Percentiles rank a stretch among this genome's conserved stretches.
Conservation (phyloP, 2,329 filamentous ascomycete species). For the Lojkania enalia region DNA sequence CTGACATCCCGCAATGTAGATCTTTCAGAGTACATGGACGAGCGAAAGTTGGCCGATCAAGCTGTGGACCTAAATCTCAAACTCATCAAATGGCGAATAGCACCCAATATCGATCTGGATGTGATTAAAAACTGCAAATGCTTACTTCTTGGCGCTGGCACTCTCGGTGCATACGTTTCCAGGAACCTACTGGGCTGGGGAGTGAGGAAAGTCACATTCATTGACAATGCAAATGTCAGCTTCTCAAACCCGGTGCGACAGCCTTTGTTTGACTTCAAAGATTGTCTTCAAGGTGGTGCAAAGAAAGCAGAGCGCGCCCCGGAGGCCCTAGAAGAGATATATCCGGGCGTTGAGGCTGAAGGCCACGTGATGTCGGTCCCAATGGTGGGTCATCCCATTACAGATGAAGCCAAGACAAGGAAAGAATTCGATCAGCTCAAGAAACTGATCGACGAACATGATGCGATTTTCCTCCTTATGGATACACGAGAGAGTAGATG, state of each 20-base stretch:
- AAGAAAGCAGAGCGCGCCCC: slow-evolving; percentile 83
- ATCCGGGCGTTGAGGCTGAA: slow-evolving; percentile 81
- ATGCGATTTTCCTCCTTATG: slow-evolving; percentile 95
- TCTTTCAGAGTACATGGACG: slow-evolving; percentile 92
- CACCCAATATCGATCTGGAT: slow-evolving; percentile 83
- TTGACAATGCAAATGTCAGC: slow-evolving; percentile 90
- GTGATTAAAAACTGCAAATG: slow-evolving; percentile 88
- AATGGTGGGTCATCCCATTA: slow-evolving; percentile 91
- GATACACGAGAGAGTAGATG: slow-evolving; percentile 92
- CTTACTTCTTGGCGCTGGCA: slow-evolving; percentile 87
- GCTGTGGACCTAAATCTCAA: slow-evolving; percentile 96
- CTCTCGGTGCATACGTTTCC: slow-evolving; percentile 90
- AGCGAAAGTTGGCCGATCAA: slow-evolving; percentile 81
- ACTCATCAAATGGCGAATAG: slow-evolving; percentile 98
- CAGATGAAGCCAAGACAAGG: slow-evolving; percentile 69
- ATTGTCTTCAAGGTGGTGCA: slow-evolving; percentile 82
- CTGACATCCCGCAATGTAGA: slow-evolving; percentile 77
- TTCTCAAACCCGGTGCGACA: slow-evolving; percentile 97
- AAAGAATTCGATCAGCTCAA: slow-evolving; percentile 76
- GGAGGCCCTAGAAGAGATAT: slow-evolving; percentile 79
- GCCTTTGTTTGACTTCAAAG: slow-evolving; percentile 85
- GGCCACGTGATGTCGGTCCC: slow-evolving; percentile 86
- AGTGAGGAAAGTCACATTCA: slow-evolving; percentile 90
- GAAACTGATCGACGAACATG: slow-evolving; percentile 77
- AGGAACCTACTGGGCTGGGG: slow-evolving; percentile 94